Conservation (phyloP, 768 basidiomycete species). For the Paxillus involutus region DNA sequence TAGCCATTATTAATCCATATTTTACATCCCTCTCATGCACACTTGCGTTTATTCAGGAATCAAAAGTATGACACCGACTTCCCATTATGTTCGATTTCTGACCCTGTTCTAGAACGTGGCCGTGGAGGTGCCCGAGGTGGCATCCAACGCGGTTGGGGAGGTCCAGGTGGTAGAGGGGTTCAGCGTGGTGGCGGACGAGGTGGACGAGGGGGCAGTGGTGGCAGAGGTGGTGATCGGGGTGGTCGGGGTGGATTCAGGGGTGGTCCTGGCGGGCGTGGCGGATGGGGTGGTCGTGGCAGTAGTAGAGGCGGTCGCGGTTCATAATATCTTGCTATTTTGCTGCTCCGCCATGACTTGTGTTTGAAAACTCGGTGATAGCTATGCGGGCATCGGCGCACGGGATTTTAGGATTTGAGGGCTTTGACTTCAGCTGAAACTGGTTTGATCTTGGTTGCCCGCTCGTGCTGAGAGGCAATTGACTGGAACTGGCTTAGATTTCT, state of each 20-base stretch:
- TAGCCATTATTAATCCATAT: constrained; percentile 28
- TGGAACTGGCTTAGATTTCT: constrained; percentile 17
- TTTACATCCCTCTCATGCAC: not conserved
- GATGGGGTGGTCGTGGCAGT: constrained; percentile 42
- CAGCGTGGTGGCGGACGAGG: constrained; percentile 40
- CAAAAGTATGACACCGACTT: constrained; percentile 7
- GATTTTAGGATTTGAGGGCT: constrained; percentile 42
- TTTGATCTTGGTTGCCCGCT: constrained; percentile 49
- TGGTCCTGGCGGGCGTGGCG: constrained; percentile 45
- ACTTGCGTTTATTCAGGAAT: constrained; percentile 28
- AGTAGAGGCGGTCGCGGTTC: constrained; percentile 52
- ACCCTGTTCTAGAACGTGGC: constrained; percentile 45
- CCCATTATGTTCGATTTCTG: constrained; percentile 17
- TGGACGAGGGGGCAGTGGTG: constrained; percentile 33
- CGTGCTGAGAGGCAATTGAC: constrained; percentile 49
- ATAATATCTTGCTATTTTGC: constrained; percentile 23
- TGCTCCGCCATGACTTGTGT: not conserved
- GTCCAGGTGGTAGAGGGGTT: constrained; percentile 30
- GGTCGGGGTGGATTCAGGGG: constrained; percentile 49
- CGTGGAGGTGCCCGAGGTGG: constrained; percentile 34
- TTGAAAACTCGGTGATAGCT: not conserved
- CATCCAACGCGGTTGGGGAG: constrained; percentile 26
- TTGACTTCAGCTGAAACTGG: constrained; percentile 50
- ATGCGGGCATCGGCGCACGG: not conserved
- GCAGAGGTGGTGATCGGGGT: constrained; percentile 40